Evolutionary conservation across 176 grass and related monocot species (phyloP), one percentile per base, ranked within the genome.

Genomic region (Avena sativa): DNA sequence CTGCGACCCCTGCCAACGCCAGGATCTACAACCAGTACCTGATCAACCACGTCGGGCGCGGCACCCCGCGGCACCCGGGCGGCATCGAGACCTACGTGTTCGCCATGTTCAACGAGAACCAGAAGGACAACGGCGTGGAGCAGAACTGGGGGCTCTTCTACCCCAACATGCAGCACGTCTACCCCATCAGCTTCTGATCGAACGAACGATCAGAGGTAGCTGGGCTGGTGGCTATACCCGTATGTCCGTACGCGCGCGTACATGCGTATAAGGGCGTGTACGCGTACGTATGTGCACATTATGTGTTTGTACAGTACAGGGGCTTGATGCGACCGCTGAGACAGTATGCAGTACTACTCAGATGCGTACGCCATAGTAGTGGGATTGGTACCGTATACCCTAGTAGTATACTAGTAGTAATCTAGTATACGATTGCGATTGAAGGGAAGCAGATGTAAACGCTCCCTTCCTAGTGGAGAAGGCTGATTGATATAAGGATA

Each of bases 121-220:
- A 88, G 89, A 95, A 95, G 92, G 64, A 90, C 1, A 30, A 8
- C 49, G 84, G 86, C 12, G 84, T 91, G 3, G 89, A 93, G 80
- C 81, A 91, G 87, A 89, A 91, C 82, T 97, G 88, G 86, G 95
- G 95, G 2, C 86, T 97, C 71, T 97, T 97, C 85, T 94, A 97
- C 84, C 95, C 95, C 4, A 83, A 86, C 81, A 91, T 86, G 89
- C 74, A 97, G 84, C 78, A 38, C 30, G 90, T 97, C 66, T 97
- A 97, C 84, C 81, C 89, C 0, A 92, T 97, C 77, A 93, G 56
- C 87, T 91, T 95, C 86, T 90, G 26, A 89, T 52, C 47, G 30
- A 38, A 65, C 5, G 12, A 30, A 65, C 25, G 25, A 14, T 51
- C 73, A 50, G 16, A 40, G 36, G 2, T 19, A 47, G 55, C 63